Percentiles rank a stretch among this genome's conserved stretches.
phyloP scores from a whole-genome alignment of 2,329 filamentous ascomycete species.

The Trichoderma sp. region DNA sequence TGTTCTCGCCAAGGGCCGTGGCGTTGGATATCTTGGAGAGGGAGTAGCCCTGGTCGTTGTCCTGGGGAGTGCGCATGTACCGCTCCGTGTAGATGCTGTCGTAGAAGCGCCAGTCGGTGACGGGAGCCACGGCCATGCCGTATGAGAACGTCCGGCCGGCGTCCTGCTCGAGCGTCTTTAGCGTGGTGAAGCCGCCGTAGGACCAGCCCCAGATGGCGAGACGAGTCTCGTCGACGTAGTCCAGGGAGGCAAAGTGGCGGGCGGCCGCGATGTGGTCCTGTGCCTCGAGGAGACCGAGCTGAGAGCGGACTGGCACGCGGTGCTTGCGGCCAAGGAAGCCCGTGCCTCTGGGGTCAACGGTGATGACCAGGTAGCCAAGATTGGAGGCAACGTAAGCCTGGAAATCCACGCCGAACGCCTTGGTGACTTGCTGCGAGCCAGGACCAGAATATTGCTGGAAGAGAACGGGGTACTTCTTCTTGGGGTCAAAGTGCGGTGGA shows the following conservation, averaged over 20 bases:
- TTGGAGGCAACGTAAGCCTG: conserved; percentile 82
- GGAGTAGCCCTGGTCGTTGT: conserved; percentile 75
- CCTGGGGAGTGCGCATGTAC: conserved; percentile 92
- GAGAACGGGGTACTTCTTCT: conserved; percentile 86
- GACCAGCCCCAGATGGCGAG: conserved; percentile 99
- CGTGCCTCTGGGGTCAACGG: conserved; percentile 89
- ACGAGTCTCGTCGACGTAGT: conserved; percentile 76
- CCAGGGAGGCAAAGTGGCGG: conserved; percentile 74
- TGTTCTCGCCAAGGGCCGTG: conserved; percentile 67
- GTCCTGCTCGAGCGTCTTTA: conserved; percentile 92
- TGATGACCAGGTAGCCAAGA: conserved; percentile 90
- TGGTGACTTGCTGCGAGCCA: conserved; percentile 83
- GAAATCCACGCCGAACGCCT: conserved; percentile 80
- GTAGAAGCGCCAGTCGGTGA: conserved; percentile 98
- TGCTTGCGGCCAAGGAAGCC: conserved; percentile 84
- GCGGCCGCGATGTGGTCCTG: conserved; percentile 88
- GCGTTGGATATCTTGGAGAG: conserved; percentile 72
- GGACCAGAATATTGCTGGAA: conserved; percentile 95
- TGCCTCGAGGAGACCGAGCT: conserved; percentile 81
- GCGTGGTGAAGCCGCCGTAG: conserved; percentile 89
- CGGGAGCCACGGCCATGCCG: conserved; percentile 95
- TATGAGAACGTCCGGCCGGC: conserved; percentile 89
- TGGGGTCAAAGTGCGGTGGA: conserved; percentile 80
- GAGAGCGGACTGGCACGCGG: conserved; percentile 75
- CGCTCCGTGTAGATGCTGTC: conserved; percentile 92